phyloP scores from a whole-genome alignment of 768 basidiomycete genomes.

The Hydnum rufescens region DNA sequence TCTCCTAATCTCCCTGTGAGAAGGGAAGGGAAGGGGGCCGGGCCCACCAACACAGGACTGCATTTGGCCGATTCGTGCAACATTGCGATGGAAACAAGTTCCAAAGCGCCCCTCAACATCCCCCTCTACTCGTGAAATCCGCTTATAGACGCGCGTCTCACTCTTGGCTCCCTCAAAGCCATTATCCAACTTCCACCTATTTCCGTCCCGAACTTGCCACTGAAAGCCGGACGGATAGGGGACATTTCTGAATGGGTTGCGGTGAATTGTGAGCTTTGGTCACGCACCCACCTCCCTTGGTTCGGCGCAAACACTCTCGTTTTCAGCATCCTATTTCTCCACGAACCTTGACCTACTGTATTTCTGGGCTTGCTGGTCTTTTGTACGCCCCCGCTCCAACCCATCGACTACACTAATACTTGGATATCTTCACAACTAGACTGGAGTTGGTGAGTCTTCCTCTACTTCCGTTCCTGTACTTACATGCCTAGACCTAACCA shows the following conservation, averaged over 20 bases:
- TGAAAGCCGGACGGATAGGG: too few relatives aligned
- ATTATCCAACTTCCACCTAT: conserved; percentile 23
- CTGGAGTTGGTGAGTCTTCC: conserved; percentile 21
- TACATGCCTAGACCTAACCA: conserved; percentile 5
- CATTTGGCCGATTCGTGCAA: too few relatives aligned
- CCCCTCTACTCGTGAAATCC: conserved; percentile 21
- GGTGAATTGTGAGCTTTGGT: conserved; percentile 21
- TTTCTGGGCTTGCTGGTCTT: conserved; percentile 25
- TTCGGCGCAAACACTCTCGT: neutral
- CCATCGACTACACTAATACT: conserved; percentile 29
- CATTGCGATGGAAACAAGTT: neutral
- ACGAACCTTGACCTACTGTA: conserved; percentile 30
- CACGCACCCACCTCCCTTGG: neutral
- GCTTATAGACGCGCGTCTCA: conserved; percentile 22
- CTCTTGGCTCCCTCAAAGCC: conserved; percentile 24
- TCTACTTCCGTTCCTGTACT: neutral
- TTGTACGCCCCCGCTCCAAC: conserved; percentile 27
- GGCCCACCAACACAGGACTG: too few relatives aligned
- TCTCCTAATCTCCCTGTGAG: too few relatives aligned
- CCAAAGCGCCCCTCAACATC: too few relatives aligned
- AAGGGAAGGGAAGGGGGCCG: too few relatives aligned
- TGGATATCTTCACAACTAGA: conserved; percentile 28
- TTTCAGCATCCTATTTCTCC: conserved; percentile 29
- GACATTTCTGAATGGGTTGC: conserved; percentile 32
- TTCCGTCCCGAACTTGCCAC: too few relatives aligned